Evolutionary conservation across 495 filamentous ascomycete species (phyloP).

Genomic region (Xylaria nigripes): DNA sequence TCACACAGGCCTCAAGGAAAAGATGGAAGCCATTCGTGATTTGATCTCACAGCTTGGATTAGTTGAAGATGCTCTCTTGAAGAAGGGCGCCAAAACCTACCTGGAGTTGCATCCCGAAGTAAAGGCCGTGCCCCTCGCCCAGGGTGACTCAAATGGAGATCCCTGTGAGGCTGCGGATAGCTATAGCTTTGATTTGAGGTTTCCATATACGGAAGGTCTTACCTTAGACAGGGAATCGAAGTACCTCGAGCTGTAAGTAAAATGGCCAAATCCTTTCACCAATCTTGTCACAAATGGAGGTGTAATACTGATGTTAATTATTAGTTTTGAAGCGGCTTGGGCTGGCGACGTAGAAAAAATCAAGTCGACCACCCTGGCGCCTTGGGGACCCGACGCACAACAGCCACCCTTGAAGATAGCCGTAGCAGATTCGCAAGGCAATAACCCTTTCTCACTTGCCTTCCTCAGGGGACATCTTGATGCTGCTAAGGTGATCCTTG

Average conservation of each 20-base stretch:
- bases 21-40: constrained; percentile 41
- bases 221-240: constrained; percentile 43
- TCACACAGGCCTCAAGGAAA: constrained; percentile 37
- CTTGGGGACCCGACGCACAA: constrained; percentile 39
- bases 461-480: constrained; percentile 53
- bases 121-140: neutral
- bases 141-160: neutral
- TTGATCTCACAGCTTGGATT: constrained; percentile 43
- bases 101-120: constrained; percentile 52
- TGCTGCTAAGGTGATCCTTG: constrained; percentile 53
- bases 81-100: constrained; percentile 56
- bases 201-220: constrained; percentile 38
- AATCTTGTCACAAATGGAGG: neutral
- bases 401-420: constrained; percentile 54
- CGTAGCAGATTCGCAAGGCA: constrained; percentile 34
- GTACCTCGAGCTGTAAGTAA: constrained; percentile 46
- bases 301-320: neutral
- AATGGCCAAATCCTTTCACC: neutral
- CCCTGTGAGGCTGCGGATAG: constrained; percentile 3
- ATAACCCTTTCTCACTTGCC: constrained; percentile 55
- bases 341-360: constrained; percentile 52
- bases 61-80: constrained; percentile 45
- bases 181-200: constrained; percentile 44
- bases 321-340: constrained; percentile 63
- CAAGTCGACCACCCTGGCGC: constrained; percentile 38